These are phyloP conservation scores for Stagonosporopsis vannaccii DNA, from an alignment of 2,329 filamentous ascomycete genomes.

Conservation along the genomic window DNA sequence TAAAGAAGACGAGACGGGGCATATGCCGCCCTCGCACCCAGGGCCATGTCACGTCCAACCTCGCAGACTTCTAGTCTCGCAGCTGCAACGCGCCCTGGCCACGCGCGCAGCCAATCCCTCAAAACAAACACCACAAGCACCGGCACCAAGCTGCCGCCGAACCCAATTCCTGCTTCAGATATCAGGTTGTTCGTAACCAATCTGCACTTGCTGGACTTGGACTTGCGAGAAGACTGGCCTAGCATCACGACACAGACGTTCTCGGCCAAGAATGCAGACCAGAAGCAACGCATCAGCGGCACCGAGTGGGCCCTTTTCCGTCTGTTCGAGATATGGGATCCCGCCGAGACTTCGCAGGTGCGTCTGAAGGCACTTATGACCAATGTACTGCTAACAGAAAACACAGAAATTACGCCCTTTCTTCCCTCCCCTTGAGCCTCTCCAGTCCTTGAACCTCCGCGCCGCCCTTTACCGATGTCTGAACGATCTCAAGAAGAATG, in stretches of 20 bases:
- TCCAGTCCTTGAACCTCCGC: conserved; percentile 90
- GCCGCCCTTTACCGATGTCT: conserved; percentile 82
- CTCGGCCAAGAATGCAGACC: conserved; percentile 72
- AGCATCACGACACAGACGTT: conserved; percentile 75
- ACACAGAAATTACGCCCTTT: conserved; percentile 83
- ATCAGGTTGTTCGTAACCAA: conserved; percentile 77
- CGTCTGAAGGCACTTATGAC: neutral
- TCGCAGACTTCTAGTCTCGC: conserved; percentile 33
- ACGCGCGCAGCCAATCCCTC: conserved; percentile 39
- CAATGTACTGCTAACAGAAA: conserved; percentile 1
- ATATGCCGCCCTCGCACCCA: conserved; percentile 12
- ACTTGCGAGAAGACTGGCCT: conserved; percentile 81
- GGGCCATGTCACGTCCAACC: conserved; percentile 39
- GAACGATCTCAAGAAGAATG: conserved; percentile 87
- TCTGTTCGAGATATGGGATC: conserved; percentile 84
- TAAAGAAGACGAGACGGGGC: conserved; percentile 4
- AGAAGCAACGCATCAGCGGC: conserved; percentile 81
- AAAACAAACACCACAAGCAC: conserved; percentile 36
- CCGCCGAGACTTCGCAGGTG: conserved; percentile 76
- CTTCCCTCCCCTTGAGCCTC: conserved; percentile 87
- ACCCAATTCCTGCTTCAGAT: conserved; percentile 37
- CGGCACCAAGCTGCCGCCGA: conserved; percentile 25
- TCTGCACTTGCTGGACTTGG: conserved; percentile 80
- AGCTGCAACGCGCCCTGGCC: conserved; percentile 22
- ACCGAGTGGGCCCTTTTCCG: conserved; percentile 93